phyloP scores from a whole-genome alignment of 495 filamentous ascomycete species.

The Talaromyces nanjingensis region DNA sequence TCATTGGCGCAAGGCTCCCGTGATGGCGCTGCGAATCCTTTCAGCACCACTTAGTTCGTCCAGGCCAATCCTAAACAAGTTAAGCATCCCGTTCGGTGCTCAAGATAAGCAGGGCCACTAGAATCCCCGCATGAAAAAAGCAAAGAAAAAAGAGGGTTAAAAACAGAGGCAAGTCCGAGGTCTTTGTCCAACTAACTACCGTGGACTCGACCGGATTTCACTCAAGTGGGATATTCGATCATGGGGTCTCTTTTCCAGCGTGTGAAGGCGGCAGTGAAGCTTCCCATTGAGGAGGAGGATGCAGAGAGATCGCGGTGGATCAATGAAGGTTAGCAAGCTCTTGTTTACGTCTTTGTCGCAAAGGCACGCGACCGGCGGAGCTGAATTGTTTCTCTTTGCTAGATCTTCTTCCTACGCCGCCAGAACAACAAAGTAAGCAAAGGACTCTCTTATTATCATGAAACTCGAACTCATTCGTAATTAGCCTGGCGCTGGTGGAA shows the following conservation, averaged over 20 bases:
- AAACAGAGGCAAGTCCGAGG: neutral
- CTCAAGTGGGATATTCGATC: constrained; percentile 20
- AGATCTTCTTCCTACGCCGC: constrained; percentile 14
- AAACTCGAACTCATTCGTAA: neutral
- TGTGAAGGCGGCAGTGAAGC: neutral
- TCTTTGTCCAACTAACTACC: neutral
- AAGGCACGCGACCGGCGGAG: constrained; percentile 1
- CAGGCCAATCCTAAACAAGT: neutral
- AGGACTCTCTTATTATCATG: neutral
- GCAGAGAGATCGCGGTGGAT: constrained; percentile 8
- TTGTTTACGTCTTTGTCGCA: neutral
- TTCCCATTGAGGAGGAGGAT: neutral
- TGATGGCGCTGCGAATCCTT: neutral
- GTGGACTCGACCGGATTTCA: neutral
- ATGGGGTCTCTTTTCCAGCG: constrained; percentile 5
- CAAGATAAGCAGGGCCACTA: neutral
- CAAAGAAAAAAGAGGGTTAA: neutral
- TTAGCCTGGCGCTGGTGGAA: constrained; percentile 29
- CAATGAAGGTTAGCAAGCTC: neutral
- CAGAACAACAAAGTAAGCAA: constrained; percentile 13
- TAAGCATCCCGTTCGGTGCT: neutral
- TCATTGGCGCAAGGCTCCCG: neutral
- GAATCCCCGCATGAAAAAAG: neutral
- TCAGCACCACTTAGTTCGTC: neutral
- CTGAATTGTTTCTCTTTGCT: neutral